phyloP scores from a whole-genome alignment of 2,329 filamentous ascomycete genomes.

The Diaporthe nobilis region DNA sequence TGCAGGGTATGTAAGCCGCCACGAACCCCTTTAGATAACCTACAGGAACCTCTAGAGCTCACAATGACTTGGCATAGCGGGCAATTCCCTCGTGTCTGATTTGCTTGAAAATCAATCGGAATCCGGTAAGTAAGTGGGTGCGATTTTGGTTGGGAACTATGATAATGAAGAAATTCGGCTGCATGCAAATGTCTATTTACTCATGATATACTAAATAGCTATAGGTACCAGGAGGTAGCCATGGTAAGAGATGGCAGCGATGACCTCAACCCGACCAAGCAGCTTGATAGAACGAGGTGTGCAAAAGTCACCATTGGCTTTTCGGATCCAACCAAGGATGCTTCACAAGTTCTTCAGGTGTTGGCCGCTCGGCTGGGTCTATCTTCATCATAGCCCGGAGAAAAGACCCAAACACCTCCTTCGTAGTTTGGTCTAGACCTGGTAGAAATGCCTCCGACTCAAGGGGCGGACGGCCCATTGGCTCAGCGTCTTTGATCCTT shows the following conservation, averaged over 20 bases:
- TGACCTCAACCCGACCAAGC: not conserved
- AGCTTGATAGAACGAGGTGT: not conserved
- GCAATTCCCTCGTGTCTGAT: too few species aligned
- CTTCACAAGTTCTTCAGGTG: not conserved
- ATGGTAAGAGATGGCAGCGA: not conserved
- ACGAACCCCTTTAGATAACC: too few species aligned
- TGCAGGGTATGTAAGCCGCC: too few species aligned
- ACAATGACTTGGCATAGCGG: too few species aligned
- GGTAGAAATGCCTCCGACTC: constrained; percentile 15
- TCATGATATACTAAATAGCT: too few species aligned
- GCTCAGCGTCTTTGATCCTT: not conserved
- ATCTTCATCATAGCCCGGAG: constrained; percentile 19
- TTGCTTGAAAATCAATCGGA: too few species aligned
- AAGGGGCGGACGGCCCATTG: not conserved
- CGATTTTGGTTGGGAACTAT: too few species aligned
- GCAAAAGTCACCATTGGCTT: not conserved
- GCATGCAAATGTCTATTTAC: too few species aligned
- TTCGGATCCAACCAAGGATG: constrained; percentile 16
- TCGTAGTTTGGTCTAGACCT: not conserved
- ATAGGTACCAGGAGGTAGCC: too few species aligned
- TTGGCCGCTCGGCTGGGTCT: not conserved
- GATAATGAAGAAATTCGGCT: too few species aligned
- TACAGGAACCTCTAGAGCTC: too few species aligned
- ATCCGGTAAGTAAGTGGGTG: too few species aligned
- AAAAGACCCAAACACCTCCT: not conserved